Evolutionary conservation across 2,329 filamentous ascomycete species (phyloP).

Genomic region (Trichoderma sp.): DNA sequence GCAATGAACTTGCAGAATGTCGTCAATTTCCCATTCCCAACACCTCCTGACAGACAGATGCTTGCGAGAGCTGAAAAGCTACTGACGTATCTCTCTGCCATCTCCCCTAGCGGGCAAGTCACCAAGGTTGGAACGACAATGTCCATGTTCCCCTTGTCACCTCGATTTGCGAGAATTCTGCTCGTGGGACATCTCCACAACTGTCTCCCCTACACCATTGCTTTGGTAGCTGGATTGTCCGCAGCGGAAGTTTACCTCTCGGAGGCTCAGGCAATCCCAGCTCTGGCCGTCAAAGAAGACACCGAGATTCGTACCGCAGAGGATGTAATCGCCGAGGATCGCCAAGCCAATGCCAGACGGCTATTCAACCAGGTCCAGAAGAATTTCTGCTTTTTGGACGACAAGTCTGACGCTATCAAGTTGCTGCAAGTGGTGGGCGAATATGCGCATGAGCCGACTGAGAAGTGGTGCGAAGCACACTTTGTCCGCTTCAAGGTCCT

Average conservation of each 20-base stretch:
- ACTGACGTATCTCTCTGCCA: constrained; percentile 80
- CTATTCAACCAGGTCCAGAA: constrained; percentile 72
- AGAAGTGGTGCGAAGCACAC: constrained; percentile 77
- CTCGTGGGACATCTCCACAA: constrained; percentile 81
- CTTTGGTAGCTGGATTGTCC: constrained; percentile 84
- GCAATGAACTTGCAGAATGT: constrained; percentile 90
- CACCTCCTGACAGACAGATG: constrained; percentile 76
- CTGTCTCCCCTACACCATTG: constrained; percentile 83
- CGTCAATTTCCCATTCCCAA: constrained; percentile 94
- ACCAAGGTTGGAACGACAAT: constrained; percentile 80
- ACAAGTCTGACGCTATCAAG: constrained; percentile 86
- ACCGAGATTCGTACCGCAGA: constrained; percentile 62
- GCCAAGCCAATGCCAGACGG: constrained; percentile 64
- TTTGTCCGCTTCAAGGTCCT: constrained; percentile 88
- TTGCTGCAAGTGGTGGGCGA: constrained; percentile 86
- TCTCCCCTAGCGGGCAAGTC: constrained; percentile 72
- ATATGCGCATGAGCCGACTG: constrained; percentile 74
- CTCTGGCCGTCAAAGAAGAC: constrained; percentile 52
- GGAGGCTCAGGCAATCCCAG: constrained; percentile 74
- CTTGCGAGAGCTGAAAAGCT: constrained; percentile 84
- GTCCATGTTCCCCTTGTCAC: constrained; percentile 86
- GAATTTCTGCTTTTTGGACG: constrained; percentile 79
- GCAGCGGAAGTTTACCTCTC: constrained; percentile 86
- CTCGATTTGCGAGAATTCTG: constrained; percentile 90
- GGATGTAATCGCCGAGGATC: constrained; percentile 72